Percentiles rank a stretch among this genome's conserved stretches.
Evolutionary conservation across 352 stramenopile species (phyloP).

Genomic region (Pythium chondricola): DNA sequence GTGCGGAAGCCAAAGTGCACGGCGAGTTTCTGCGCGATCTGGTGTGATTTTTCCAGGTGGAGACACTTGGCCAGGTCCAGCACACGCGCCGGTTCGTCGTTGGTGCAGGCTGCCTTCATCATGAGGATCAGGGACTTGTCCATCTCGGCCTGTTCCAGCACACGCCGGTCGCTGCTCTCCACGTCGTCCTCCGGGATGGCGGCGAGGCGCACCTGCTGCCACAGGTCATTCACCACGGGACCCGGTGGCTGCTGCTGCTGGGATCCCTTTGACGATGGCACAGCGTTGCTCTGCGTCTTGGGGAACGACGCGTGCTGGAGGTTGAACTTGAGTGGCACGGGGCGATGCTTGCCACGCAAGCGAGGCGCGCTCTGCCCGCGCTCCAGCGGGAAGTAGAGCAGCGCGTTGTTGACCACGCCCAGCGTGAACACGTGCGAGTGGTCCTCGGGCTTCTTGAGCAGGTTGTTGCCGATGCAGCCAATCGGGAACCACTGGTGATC

Average conservation of each 20-base stretch:
- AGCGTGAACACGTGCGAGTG: slow-evolving; percentile 57
- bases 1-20: slow-evolving; percentile 74
- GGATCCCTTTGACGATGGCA: not conserved
- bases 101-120: slow-evolving; percentile 71
- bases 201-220: slow-evolving; percentile 56
- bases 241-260: slow-evolving; percentile 25
- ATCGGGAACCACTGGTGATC: slow-evolving; percentile 73
- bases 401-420: slow-evolving; percentile 61
- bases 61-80: slow-evolving; percentile 78
- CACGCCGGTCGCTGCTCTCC: slow-evolving; percentile 26
- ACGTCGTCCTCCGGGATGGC: slow-evolving; percentile 25
- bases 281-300: no score
- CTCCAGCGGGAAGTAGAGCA: slow-evolving; percentile 72
- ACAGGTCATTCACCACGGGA: slow-evolving; percentile 37
- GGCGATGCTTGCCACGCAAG: slow-evolving; percentile 63
- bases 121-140: slow-evolving; percentile 81
- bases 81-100: slow-evolving; percentile 59
- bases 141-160: slow-evolving; percentile 70
- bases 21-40: slow-evolving; percentile 79
- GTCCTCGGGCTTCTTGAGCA: slow-evolving; percentile 55
- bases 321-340: slow-evolving; percentile 59
- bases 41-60: slow-evolving; percentile 73
- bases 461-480: slow-evolving; percentile 49
- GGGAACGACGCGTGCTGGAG: slow-evolving; percentile 54
- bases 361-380: slow-evolving; percentile 31